A percentile compares a stretch with the other conserved stretches of the same genome.
These are phyloP conservation scores for Aspergillus carlsbadensis DNA, from an alignment of 495 filamentous ascomycete genomes.

Conservation along the genomic window DNA sequence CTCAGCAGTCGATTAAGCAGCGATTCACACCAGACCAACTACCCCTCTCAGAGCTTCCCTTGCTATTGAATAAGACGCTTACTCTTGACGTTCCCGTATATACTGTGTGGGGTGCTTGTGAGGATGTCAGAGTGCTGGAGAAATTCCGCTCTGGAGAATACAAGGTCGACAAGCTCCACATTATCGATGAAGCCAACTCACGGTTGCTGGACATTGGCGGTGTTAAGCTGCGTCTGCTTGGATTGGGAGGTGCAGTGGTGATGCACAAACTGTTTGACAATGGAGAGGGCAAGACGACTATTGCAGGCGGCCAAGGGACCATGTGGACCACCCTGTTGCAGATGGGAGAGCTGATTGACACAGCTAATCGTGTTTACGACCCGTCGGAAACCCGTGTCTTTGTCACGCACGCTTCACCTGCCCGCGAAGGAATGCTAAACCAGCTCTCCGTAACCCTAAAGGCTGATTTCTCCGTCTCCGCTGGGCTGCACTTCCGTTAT, in stretches of 20 bases:
- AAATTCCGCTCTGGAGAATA: constrained; percentile 98
- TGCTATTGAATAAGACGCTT: constrained; percentile 82
- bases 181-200: constrained; percentile 97
- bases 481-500: constrained; percentile 97
- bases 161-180: constrained; percentile 95
- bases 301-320: constrained; percentile 96
- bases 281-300: constrained; percentile 95
- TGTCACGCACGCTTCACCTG: constrained; percentile 95
- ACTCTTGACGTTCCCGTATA: constrained; percentile 96
- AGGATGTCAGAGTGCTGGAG: constrained; percentile 96
- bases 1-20: constrained; percentile 70
- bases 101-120: constrained; percentile 98
- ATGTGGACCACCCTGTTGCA: constrained; percentile 99
- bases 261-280: constrained; percentile 99
- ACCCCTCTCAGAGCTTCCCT: constrained; percentile 92
- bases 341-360: constrained; percentile 98
- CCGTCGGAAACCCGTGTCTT: constrained; percentile 98
- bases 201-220: constrained; percentile 91
- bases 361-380: constrained; percentile 96
- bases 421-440: constrained; percentile 94
- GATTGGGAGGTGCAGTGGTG: constrained; percentile 92
- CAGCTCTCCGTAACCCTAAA: constrained; percentile 97
- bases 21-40: constrained; percentile 77
- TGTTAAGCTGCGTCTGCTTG: constrained; percentile 92
- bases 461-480: constrained; percentile 97